phyloP scores from a whole-genome alignment of 2,329 filamentous ascomycete species.

The Botrytis byssoidea region DNA sequence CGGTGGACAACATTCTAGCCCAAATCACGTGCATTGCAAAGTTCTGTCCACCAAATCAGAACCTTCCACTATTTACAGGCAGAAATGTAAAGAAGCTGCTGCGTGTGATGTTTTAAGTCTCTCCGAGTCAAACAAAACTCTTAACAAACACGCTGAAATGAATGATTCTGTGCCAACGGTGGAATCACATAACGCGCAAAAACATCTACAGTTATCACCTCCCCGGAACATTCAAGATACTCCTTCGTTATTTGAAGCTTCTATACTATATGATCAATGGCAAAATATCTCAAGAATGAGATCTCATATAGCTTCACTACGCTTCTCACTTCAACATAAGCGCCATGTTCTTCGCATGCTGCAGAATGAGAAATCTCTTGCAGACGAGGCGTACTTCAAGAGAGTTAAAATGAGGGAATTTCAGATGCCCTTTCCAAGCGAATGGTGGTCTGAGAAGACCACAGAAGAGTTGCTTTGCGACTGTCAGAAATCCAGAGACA shows the following conservation, averaged over 20 bases:
- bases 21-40: background rate
- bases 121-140: too few relatives aligned
- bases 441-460: background rate
- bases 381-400: constrained; percentile 24
- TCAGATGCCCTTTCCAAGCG: background rate
- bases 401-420: background rate
- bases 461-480: background rate
- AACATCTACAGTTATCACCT: background rate
- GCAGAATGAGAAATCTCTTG: constrained; percentile 19
- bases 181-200: background rate
- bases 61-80: too few relatives aligned
- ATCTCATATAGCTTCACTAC: background rate
- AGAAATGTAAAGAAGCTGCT: background rate
- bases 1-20: background rate
- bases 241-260: background rate
- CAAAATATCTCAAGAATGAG: background rate
- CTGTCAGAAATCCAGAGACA: constrained; percentile 23
- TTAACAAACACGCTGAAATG: background rate
- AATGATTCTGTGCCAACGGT: background rate
- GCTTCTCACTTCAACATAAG: background rate
- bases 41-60: background rate
- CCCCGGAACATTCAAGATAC: background rate
- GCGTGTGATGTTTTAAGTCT: background rate
- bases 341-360: background rate
- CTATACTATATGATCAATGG: background rate